Evolutionary conservation across 2,329 filamentous ascomycete species (phyloP).

Genomic region (Xylariales sp.): DNA sequence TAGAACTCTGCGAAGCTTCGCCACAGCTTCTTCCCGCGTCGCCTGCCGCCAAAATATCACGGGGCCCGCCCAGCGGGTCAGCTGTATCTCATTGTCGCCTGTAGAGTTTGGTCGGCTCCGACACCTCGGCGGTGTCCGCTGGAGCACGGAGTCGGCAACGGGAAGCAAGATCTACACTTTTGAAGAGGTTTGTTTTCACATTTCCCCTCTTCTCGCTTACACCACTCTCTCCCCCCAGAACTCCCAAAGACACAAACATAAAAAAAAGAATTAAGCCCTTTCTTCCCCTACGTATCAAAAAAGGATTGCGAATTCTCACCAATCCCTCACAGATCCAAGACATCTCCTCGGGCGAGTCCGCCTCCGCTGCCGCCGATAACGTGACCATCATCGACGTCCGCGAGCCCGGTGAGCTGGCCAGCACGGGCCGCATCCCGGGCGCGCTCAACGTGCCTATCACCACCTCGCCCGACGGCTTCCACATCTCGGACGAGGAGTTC

Average conservation of each 20-base stretch:
- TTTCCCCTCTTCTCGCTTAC: background rate
- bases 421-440: slow-evolving; percentile 70
- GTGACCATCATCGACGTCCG: slow-evolving; percentile 54
- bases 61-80: no score
- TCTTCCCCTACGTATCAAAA: no score
- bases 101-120: background rate
- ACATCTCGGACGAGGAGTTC: slow-evolving; percentile 74
- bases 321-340: slow-evolving; percentile 13
- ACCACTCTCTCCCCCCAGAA: background rate
- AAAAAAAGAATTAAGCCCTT: no score
- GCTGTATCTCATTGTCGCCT: no score
- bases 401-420: slow-evolving; percentile 62
- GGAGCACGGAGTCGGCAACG: slow-evolving; percentile 18
- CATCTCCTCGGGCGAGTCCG: slow-evolving; percentile 11
- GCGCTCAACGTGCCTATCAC: slow-evolving; percentile 79
- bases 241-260: no score
- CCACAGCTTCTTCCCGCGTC: background rate
- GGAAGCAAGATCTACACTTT: slow-evolving; percentile 24
- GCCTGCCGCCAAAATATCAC: no score
- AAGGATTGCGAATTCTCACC: background rate
- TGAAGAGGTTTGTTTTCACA: slow-evolving; percentile 20
- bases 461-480: slow-evolving; percentile 73
- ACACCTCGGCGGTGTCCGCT: slow-evolving; percentile 10
- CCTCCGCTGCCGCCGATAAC: background rate
- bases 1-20: background rate